These are phyloP conservation scores for Amanita pallidorosea DNA, from an alignment of 768 basidiomycete genomes.

Conservation along the genomic window DNA sequence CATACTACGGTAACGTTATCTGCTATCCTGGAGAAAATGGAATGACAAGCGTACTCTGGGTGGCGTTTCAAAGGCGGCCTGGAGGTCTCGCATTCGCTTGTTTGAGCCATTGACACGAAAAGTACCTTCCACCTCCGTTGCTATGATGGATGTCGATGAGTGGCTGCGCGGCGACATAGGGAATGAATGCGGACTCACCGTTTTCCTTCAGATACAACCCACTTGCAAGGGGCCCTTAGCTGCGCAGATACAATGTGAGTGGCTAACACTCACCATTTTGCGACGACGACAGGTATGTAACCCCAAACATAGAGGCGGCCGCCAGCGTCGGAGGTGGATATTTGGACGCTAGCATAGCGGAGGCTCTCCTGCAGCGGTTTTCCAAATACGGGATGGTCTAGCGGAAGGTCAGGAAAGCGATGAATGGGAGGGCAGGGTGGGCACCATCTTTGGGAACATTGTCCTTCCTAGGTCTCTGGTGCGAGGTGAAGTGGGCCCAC, in stretches of 20 bases:
- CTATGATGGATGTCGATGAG: constrained; percentile 20
- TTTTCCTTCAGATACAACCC: constrained; percentile 93
- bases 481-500: constrained; percentile 70
- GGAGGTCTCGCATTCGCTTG: constrained; percentile 93
- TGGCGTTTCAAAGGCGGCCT: constrained; percentile 80
- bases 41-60: constrained; percentile 50
- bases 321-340: constrained; percentile 76
- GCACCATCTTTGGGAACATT: constrained; percentile 29
- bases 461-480: constrained; percentile 52
- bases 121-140: constrained; percentile 86
- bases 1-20: constrained; percentile 47
- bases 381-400: constrained; percentile 62
- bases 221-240: constrained; percentile 25
- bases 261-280: constrained; percentile 67
- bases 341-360: constrained; percentile 83
- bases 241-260: neutral
- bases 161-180: constrained; percentile 1
- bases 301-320: constrained; percentile 89
- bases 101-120: constrained; percentile 95
- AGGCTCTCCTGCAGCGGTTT: constrained; percentile 78
- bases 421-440: neutral
- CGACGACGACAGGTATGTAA: constrained; percentile 93
- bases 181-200: constrained; percentile 33
- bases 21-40: constrained; percentile 5
- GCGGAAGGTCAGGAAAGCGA: constrained; percentile 17